These are phyloP conservation scores for Vinca minor DNA, from an alignment of 257 asterid species.

Conservation along the genomic window DNA sequence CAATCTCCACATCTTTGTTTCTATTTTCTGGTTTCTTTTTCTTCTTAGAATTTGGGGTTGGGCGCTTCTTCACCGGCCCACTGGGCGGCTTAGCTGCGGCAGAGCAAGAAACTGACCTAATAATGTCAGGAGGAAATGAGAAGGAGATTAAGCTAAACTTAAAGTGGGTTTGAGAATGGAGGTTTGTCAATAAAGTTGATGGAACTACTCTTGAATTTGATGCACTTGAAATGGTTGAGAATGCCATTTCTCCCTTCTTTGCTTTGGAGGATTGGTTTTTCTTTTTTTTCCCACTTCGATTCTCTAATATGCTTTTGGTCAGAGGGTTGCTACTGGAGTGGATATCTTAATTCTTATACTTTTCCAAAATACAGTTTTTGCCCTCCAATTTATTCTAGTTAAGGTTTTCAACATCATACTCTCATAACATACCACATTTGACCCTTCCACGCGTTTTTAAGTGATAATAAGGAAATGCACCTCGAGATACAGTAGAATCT, in stretches of 20 bases:
- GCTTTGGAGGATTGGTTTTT: not conserved
- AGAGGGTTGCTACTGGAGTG: no score
- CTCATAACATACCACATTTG: no score
- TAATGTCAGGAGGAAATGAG: not conserved
- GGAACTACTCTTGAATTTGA: no score
- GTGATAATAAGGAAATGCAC: no score
- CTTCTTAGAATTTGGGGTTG: slow-evolving; percentile 23
- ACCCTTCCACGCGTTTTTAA: no score
- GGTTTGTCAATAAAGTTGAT: slow-evolving; percentile 15
- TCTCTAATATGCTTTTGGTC: no score
- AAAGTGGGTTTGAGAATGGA: slow-evolving; percentile 3
- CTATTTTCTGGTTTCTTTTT: slow-evolving; percentile 20
- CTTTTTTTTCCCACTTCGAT: not conserved
- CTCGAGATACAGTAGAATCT: no score
- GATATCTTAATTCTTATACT: no score
- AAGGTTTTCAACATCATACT: no score
- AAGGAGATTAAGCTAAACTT: not conserved
- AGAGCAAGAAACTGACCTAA: slow-evolving; percentile 18
- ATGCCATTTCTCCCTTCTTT: not conserved
- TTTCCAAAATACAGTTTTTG: no score
- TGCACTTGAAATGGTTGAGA: slow-evolving; percentile 5
- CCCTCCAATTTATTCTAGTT: no score
- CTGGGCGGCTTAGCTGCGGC: slow-evolving; percentile 29
- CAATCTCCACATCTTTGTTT: slow-evolving; percentile 17
- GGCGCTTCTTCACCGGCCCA: slow-evolving; percentile 32